phyloP scores from a whole-genome alignment of 305 asterid genomes.

The Salvia sclarea region DNA sequence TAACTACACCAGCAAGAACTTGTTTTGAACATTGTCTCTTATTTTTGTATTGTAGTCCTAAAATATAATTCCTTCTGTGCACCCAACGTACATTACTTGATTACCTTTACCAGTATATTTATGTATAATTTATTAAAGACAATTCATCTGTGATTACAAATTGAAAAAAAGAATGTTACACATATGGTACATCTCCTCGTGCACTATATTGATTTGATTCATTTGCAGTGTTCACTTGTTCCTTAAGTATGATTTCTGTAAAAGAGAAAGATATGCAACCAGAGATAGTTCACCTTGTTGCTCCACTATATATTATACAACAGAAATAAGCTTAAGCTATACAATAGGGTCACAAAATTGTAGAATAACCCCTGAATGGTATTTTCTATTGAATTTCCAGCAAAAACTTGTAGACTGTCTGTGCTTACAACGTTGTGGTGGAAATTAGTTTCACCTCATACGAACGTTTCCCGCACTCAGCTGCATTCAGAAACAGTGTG shows the following conservation, averaged over 20 bases:
- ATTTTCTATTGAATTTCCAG: constrained; percentile 10
- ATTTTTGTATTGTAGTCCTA: background rate
- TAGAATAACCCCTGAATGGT: constrained; percentile 20
- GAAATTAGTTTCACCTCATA: constrained; percentile 83
- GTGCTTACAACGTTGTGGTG: constrained; percentile 50
- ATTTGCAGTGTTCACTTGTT: background rate
- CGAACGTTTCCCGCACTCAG: constrained; percentile 50
- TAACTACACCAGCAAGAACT: background rate
- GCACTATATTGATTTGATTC: background rate
- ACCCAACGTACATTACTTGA: background rate
- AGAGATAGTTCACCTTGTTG: background rate
- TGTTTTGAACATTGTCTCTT: background rate
- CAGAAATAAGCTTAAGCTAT: constrained; percentile 27
- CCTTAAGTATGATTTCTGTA: background rate
- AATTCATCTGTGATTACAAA: background rate
- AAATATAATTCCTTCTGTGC: background rate
- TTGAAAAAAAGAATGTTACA: no score
- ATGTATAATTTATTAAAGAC: background rate
- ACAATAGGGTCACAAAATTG: constrained; percentile 31
- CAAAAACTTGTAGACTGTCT: background rate
- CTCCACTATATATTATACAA: constrained; percentile 20
- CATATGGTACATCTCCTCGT: no score
- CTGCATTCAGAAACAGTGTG: constrained; percentile 53
- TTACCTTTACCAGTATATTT: background rate
- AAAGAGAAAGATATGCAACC: background rate